Evolutionary conservation across 202 grass and related monocot genomes (phyloP).

Genomic region (Schoenoplectus tabernaemontani): DNA sequence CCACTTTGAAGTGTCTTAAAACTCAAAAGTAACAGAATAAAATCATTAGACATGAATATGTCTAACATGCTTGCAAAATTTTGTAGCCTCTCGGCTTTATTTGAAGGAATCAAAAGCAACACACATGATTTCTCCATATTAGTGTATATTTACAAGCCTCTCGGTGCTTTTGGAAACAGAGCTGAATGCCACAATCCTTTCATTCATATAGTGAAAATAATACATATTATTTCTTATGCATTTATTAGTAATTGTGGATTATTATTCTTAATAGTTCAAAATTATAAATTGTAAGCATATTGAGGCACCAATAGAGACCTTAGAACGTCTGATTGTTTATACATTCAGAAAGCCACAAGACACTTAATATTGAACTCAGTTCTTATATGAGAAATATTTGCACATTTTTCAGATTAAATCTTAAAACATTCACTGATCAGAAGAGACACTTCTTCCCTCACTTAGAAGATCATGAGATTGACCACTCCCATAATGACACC

Average conservation of each 20-base stretch:
- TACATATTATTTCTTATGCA: background rate
- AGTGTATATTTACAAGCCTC: background rate
- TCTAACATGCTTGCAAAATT: background rate
- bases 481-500: constrained; percentile 39
- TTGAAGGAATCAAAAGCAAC: background rate
- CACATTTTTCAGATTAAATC: constrained; percentile 69
- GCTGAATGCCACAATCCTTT: background rate
- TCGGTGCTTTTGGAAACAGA: background rate
- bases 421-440: constrained; percentile 95
- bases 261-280: background rate
- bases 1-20: background rate
- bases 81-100: too few species aligned
- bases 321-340: background rate
- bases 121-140: background rate
- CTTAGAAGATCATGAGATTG: constrained; percentile 68
- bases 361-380: background rate
- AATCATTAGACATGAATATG: background rate
- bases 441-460: constrained; percentile 95
- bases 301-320: background rate
- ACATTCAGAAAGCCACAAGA: background rate
- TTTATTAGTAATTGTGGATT: background rate
- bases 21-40: background rate
- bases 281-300: background rate
- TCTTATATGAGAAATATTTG: background rate
- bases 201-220: background rate